Evolutionary conservation across 177 flowering plant species (phyloP), one percentile per base, ranked within the genome.

Genomic region (Tripterygium wilfordii): DNA sequence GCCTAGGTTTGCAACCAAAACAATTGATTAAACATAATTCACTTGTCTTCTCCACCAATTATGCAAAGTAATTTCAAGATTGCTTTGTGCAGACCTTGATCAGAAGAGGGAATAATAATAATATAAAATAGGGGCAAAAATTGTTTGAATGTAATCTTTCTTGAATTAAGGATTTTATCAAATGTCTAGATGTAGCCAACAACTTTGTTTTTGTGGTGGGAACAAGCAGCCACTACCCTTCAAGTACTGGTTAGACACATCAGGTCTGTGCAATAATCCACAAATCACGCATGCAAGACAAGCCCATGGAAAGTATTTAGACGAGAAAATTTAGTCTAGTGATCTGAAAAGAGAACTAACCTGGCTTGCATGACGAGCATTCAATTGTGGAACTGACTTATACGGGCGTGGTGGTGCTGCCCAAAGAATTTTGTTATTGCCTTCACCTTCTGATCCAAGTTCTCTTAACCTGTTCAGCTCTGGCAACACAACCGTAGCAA

Each of bases 381-480:
- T 16, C 9, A 27, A 4, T 13, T 24, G 13, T 10, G 51, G 36
- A 48, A 13, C 44, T 32, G 48, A 42, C n/a, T 14, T 12, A 7
- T 13, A 27, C 40, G 41, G 44, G 14, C 3, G 14, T 8, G 22
- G 23, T 16, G 2, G 37, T 5, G 18, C 28, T 26, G 3, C 32
- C 14, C 5, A 3, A 10, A 1, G 8, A 3, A n/a, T n/a, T n/a
- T n/a, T n/a, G n/a, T 23, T 9, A 12, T 13, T 42, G 30, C 30
- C 31, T 33, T 20, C 61, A 51, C 37, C 20, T 8, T 46, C 44
- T 38, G 28, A 12, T 16, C 61, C 74, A 9, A 76, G 33, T 19
- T 71, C 56, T 43, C 61, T 64, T 16, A 82, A 51, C 20, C 80
- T 58, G 14, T 45, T 61, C 33, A 82, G 74, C 68, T 74, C 79